phyloP scores from a whole-genome alignment of 2,329 filamentous ascomycete species.

The Dactylellina haptotyla region DNA sequence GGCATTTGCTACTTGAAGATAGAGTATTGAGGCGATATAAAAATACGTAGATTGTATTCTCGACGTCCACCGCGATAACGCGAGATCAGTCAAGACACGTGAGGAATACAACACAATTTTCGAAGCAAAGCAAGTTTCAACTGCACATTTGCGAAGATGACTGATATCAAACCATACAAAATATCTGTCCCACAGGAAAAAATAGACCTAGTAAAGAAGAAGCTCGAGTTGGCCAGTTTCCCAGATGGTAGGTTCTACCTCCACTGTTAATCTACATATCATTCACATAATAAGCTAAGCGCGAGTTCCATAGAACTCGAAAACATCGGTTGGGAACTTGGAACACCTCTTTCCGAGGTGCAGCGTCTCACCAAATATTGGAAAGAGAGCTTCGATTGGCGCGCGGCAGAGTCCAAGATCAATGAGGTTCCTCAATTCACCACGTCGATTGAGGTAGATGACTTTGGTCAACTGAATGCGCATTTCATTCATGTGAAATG shows the following conservation, averaged over 20 bases:
- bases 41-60: too few species aligned
- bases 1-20: too few species aligned
- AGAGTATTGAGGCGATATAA: too few species aligned
- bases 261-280: neutral
- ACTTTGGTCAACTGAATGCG: conserved; percentile 52
- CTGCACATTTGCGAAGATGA: too few species aligned
- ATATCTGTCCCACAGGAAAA: conserved; percentile 30
- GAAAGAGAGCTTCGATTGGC: conserved; percentile 59
- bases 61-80: too few species aligned
- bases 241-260: conserved; percentile 22
- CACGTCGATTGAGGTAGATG: conserved; percentile 55
- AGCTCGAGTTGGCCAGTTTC: conserved; percentile 34
- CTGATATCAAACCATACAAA: conserved; percentile 33
- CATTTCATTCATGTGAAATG: conserved; percentile 60
- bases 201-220: conserved; percentile 34
- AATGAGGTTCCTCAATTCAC: conserved; percentile 59
- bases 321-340: conserved; percentile 24
- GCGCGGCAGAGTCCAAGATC: conserved; percentile 57
- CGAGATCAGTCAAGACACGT: too few species aligned
- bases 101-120: neutral
- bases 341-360: conserved; percentile 37
- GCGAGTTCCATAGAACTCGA: conserved; percentile 28
- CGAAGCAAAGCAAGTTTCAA: neutral
- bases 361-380: conserved; percentile 56
- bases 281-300: neutral